Evolutionary conservation across 148 eudicot species (phyloP), one percentile per base, ranked within the genome.

Genomic region (Tetragonia tetragonoides): DNA sequence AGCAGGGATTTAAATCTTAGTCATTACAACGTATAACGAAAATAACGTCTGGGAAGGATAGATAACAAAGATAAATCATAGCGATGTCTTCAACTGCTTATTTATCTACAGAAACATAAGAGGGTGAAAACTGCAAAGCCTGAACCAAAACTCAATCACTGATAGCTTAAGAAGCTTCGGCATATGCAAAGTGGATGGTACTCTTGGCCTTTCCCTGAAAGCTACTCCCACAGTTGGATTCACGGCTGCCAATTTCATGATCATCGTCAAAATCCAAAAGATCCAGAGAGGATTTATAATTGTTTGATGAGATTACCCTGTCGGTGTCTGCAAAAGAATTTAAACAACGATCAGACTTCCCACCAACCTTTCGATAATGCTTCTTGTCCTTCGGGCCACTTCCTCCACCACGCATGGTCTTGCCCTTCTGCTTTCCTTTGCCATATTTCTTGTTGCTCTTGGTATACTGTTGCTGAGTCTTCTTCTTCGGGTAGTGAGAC

Each of bases 401-500:
- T 80, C 83, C 88, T 76, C 79, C 90, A 34, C 80, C 85, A 42
- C 89, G 86, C 38, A 81, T 73, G 56, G 85, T 77, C 83, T 92
- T 90, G 68, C 90, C 81, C 79, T 92, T 94, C 80, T 88, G 93
- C 82, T 90, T 92, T 76, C 85, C 88, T 79, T 85, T 92, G 17
- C 86, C 89, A 24, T 87, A 84, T 86, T 86, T 94, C 81, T 86
- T 94, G 72, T 80, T 78, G 54, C 84, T 85, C 80, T 75, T 85
- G 5, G 44, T 68, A 67, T 81, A 83, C 66, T 87, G 85, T 67
- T 79, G 83, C 23, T 76, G 85, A 72, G 59, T 80, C 84, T 80
- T 89, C 80, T 80, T 86, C 78, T 84, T 75, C 59, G 88, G 90
- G 18, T 80, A 62, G 63, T 85, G 88, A 66, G 93, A 88, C 8